phyloP scores from a whole-genome alignment of 306 rosid species.

The Acacia melanoxylon region DNA sequence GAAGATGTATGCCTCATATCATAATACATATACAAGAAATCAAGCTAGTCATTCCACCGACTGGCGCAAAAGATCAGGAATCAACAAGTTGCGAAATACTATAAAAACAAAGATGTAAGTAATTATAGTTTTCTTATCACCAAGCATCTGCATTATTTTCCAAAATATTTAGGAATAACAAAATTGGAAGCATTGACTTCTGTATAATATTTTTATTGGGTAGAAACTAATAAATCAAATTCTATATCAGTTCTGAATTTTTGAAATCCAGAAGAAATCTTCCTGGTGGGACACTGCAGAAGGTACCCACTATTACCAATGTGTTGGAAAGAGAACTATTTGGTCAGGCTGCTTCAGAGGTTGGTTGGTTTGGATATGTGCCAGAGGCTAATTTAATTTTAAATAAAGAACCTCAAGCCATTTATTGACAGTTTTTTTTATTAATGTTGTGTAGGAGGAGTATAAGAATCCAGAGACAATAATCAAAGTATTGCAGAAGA shows the following conservation, averaged over 20 bases:
- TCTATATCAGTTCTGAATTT: constrained; percentile 16
- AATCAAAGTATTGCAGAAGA: background rate
- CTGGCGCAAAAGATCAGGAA: background rate
- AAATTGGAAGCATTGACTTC: background rate
- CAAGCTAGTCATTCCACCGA: background rate
- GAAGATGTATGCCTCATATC: constrained; percentile 21
- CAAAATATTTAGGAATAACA: background rate
- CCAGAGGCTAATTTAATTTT: background rate
- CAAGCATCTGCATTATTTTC: background rate
- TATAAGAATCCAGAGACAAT: constrained; percentile 43
- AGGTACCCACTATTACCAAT: background rate
- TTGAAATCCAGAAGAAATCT: background rate
- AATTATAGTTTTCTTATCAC: background rate
- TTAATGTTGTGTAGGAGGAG: constrained; percentile 37
- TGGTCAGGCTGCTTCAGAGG: constrained; percentile 45
- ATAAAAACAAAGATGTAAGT: constrained; percentile 41
- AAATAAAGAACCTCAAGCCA: background rate
- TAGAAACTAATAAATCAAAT: constrained; percentile 24
- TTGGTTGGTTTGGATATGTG: constrained; percentile 17
- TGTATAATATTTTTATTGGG: background rate
- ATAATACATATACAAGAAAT: background rate
- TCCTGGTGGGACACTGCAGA: background rate
- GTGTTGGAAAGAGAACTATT: constrained; percentile 34
- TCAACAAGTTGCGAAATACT: background rate
- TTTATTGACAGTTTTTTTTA: constrained; percentile 13